These are phyloP conservation scores for Populus deltoides DNA, from an alignment of 345 rosid genomes.

Conservation along the genomic window DNA sequence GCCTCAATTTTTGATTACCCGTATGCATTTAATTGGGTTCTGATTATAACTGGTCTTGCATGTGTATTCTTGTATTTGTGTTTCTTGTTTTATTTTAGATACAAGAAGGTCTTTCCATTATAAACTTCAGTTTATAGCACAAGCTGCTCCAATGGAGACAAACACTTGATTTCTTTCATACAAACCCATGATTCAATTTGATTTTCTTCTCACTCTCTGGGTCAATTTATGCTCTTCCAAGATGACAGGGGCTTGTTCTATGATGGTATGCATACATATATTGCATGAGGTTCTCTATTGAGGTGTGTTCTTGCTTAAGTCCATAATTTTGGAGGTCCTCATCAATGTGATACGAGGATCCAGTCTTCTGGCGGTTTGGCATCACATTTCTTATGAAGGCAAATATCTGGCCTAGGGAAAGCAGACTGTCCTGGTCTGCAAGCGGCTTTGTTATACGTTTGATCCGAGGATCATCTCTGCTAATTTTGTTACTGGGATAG, in stretches of 20 bases:
- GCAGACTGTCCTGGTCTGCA: background rate
- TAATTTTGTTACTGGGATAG: background rate
- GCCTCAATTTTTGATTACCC: slow-evolving; percentile 67
- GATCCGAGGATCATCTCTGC: background rate
- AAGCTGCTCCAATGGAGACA: slow-evolving; percentile 1
- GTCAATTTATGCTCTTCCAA: background rate
- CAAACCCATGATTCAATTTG: slow-evolving; percentile 7
- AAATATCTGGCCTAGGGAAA: background rate
- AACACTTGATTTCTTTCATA: background rate
- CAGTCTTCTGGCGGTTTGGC: background rate
- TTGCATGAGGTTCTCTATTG: background rate
- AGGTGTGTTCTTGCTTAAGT: background rate
- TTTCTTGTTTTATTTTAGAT: slow-evolving; percentile 71
- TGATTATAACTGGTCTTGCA: slow-evolving; percentile 54
- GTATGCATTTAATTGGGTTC: slow-evolving; percentile 66
- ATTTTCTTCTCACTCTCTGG: background rate
- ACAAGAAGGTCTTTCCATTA: slow-evolving; percentile 79
- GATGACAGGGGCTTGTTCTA: background rate
- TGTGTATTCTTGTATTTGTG: slow-evolving; percentile 52
- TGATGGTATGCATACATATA: background rate
- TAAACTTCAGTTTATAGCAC: slow-evolving; percentile 20
- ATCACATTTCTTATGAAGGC: background rate
- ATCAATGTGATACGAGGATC: background rate
- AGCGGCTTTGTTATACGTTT: background rate
- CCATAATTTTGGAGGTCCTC: background rate